Conservation (phyloP, 495 filamentous ascomycete genomes). For the Pyrenula aspistea region DNA sequence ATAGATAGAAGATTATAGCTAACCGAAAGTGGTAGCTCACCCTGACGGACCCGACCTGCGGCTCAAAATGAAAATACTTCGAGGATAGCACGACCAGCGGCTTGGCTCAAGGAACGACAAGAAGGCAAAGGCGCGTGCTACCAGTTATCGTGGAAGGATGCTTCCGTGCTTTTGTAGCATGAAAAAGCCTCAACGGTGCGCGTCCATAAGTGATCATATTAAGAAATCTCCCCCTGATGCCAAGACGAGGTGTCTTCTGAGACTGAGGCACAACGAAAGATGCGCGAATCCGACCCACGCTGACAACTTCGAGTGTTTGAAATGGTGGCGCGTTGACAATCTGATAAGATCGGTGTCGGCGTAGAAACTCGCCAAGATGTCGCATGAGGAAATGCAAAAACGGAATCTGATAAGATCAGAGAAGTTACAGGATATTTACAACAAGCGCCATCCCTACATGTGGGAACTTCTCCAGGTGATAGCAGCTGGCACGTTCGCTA, state of each 20-base stretch:
- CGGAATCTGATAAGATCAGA: background rate
- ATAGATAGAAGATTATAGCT: slow-evolving; percentile 2
- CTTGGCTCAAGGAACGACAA: background rate
- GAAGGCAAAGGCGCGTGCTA: background rate
- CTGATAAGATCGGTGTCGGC: background rate
- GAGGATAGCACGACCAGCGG: background rate
- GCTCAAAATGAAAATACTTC: background rate
- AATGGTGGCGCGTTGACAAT: background rate
- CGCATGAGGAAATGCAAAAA: background rate
- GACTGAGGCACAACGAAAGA: background rate
- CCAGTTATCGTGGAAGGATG: background rate
- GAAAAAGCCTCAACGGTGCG: background rate
- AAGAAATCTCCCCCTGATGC: background rate
- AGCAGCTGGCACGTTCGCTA: background rate
- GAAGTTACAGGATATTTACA: background rate
- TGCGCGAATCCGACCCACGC: background rate
- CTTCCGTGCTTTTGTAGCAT: background rate
- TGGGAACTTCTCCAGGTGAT: background rate
- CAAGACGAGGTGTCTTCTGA: background rate
- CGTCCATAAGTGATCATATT: background rate
- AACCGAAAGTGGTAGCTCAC: slow-evolving; percentile 3
- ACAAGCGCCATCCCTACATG: background rate
- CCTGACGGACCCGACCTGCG: background rate
- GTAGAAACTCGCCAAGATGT: background rate
- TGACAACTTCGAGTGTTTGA: background rate